Base-by-base conservation (phyloP, 306 rosid species). In the Oemleria cerasiformis region DNA sequence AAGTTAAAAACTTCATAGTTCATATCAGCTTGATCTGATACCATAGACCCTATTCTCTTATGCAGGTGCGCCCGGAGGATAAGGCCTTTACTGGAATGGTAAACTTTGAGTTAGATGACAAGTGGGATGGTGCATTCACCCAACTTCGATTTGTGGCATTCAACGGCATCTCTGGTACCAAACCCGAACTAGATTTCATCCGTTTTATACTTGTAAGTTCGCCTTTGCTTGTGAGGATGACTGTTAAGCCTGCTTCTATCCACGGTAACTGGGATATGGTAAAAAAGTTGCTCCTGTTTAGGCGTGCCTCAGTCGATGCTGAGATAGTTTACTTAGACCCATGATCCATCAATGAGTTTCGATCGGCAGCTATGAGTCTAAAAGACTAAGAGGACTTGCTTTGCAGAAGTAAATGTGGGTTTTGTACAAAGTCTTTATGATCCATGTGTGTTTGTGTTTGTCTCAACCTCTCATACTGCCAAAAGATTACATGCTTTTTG, bases 151-250 rank as follows among this genome's bases (percentile, higher is more conserved):
- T 17, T 9, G 93, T 86, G 80, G 81, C 77, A 76, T 56, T 86
- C 63, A 74, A 66, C n/a, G 82, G 83, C 67, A 63, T 84, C 50
- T 53, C 71, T 64, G 86, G 83, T 44, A 50, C 40, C 48, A 74
- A 83, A 74, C 20, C 78, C 13, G 93, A 90, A 41, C 47, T 88
- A 43, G 85, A 83, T 75, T 79, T 90, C 44, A 81, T 90, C 80
- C 66, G 23, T 39, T 76, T 84, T 69, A 61, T 88, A 68, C 88
- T 90, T 69, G 68, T 57, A 50, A 47, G 63, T 70, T 84, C 87
- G 19, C 88, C 85, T 0, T 71, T 66, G 63, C 87, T 90, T 36
- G 88, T 86, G 81, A 76, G 60, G 79, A 80, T 90, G 93, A 72
- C 47, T 30, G 79, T 90, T 70, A 79, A 73, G 72, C 87, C 93